phyloP scores from a whole-genome alignment of 1,139 yeast species.

The Yamadazyma spencermartinsiae region DNA sequence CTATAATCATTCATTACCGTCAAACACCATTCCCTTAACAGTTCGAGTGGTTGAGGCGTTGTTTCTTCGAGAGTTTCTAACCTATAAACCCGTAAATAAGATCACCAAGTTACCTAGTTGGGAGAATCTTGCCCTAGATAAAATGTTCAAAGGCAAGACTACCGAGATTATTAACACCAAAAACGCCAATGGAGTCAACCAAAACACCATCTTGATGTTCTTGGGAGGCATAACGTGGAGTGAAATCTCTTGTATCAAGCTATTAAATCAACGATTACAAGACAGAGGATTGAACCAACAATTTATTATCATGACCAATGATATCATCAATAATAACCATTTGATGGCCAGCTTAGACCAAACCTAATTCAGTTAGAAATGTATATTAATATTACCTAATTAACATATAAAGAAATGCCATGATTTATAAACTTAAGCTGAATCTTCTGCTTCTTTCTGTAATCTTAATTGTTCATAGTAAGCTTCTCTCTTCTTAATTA shows the following conservation, averaged over 20 bases:
- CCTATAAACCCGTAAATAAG: constrained; percentile 44
- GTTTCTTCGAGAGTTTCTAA: constrained; percentile 46
- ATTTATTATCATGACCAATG: constrained; percentile 56
- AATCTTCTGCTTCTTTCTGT: constrained; percentile 70
- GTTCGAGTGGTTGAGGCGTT: constrained; percentile 52
- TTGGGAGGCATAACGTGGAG: constrained; percentile 83
- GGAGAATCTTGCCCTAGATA: constrained; percentile 40
- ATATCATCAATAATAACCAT: constrained; percentile 50
- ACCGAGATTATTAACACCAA: constrained; percentile 24
- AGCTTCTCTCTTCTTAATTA: constrained; percentile 75
- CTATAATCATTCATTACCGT: constrained; percentile 38
- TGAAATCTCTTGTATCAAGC: constrained; percentile 67
- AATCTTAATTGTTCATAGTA: constrained; percentile 77
- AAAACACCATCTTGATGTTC: constrained; percentile 45
- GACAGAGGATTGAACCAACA: constrained; percentile 37
- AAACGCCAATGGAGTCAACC: constrained; percentile 27
- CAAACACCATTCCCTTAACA: constrained; percentile 51
- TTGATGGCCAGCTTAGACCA: constrained; percentile 22
- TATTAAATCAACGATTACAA: constrained; percentile 44
- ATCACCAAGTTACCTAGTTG: constrained; percentile 44
- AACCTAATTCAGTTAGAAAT: background rate
- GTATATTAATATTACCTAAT: constrained; percentile 3
- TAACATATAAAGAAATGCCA: background rate
- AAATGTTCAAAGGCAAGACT: constrained; percentile 40
- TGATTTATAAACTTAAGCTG: constrained; percentile 16